Base-by-base conservation (phyloP, 108 stramenopile species). In the Thalassiosira profunda region DNA sequence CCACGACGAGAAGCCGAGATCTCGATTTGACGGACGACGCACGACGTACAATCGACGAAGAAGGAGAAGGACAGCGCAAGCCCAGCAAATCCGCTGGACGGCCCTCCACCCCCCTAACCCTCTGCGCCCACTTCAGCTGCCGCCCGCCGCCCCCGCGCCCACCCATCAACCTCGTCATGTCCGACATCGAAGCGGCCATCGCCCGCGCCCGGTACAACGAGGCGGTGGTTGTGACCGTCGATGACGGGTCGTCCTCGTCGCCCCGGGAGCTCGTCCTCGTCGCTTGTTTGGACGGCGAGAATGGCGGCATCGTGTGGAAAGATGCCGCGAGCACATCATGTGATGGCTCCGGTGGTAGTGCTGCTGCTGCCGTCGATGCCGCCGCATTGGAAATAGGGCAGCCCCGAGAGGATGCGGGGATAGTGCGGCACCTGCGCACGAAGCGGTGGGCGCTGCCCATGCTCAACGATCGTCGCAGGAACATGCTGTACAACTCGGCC, bases 371-470 rank as follows among this genome's bases (percentile, higher is more conserved):
- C n/a, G 23, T 43, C 34, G 34, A 47, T 9, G 41, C 28, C 46
- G 15, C 35, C 30, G 5, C 17, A 29, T 11, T 28, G 1, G 8
- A 47, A 11, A n/a, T n/a, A n/a, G n/a, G n/a, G n/a, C n/a, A n/a
- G n/a, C n/a, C 49, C 31, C 62, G 29, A 54, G 72, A 67, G 0
- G 77, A 79, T n/a, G 10, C 35, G 6, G 77, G 70, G 24, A 57
- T 86, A 17, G 26, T 59, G 12, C 73, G 84, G 14, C 89, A 91
- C 51, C 63, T 94, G 17, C 63, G 82, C 17, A 90, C 93, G 17
- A 94, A 94, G 58, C 74, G 54, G 67, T 94, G 93, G 93, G 73
- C 85, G 11, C 78, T 94, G 28, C 93, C 93, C 48, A 94, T 94
- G 93, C 74, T 94, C 25, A 94, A 94, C 49, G 93, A 94, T 74